phyloP scores from a whole-genome alignment of 768 basidiomycete genomes.

The Cystofilobasidium ferigula region DNA sequence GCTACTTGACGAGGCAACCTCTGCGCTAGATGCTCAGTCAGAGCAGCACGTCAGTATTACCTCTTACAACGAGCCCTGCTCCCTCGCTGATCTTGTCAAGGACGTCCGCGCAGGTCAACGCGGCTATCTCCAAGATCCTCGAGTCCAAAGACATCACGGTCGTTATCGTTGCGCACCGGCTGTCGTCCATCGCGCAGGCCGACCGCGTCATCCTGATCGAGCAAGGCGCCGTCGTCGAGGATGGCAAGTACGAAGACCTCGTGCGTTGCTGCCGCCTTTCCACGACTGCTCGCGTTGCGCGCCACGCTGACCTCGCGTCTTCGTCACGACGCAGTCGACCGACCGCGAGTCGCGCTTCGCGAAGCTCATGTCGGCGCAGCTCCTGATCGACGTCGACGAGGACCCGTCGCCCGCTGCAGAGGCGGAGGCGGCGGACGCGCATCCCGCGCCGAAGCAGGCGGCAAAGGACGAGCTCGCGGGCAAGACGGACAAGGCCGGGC shows the following conservation, averaged over 20 bases:
- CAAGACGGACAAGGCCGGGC: not conserved
- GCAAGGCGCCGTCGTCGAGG: constrained; percentile 21
- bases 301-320: not conserved
- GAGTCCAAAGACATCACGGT: constrained; percentile 21
- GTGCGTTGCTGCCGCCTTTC: not conserved
- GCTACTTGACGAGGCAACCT: constrained; percentile 21
- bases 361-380: constrained; percentile 21
- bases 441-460: too few species aligned
- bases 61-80: not conserved
- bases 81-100: not conserved
- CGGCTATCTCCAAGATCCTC: constrained; percentile 25
- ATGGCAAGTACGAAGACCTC: constrained; percentile 22
- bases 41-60: constrained; percentile 19
- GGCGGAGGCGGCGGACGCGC: not conserved
- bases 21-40: constrained; percentile 19
- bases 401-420: not conserved
- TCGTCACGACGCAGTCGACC: constrained; percentile 8
- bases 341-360: constrained; percentile 15
- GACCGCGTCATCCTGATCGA: constrained; percentile 26
- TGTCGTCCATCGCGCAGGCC: constrained; percentile 23
- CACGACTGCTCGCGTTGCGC: not conserved
- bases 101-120: constrained; percentile 10
- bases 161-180: constrained; percentile 25
- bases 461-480: too few species aligned
- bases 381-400: constrained; percentile 9